Base-by-base conservation (phyloP, 1,284 basidiomycete genomes). In the Austroboletus novae-zelandiae region DNA sequence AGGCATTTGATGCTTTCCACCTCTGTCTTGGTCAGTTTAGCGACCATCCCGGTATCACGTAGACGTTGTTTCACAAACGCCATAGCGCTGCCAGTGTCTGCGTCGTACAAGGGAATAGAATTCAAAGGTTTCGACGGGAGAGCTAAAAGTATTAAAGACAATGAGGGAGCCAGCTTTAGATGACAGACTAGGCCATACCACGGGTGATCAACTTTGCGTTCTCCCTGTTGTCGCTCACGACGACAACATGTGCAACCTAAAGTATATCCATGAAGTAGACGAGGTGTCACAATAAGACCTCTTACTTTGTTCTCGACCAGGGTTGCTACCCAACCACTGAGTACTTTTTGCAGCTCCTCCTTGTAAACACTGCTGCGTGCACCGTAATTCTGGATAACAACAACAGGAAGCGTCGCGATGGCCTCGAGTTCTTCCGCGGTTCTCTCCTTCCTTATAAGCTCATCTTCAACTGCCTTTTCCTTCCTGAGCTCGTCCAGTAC, bases 201-300 rank as follows among this genome's bases (percentile, higher is more conserved):
- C 87, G 89, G 0, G 91, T 84, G 9, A 98, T 73, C 23, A 82
- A 78, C 67, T 95, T 98, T 1, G 84, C 79, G 47, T 94, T 89
- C 57, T 94, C 92, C 23, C 89, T 82, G 59, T 94, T 94, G 65
- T 98, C 93, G 58, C 90, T 91, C 32, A 95, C 76, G 40, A 98
- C 85, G 43, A 99, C 77, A 37, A 98, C 94, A 68, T 99, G 96
- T 0, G 96, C 96, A 48, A 93, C 76, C 83, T 83, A 30, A 11
- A 47, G 23, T 15, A 34, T 15, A 10, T 49, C 32, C 18, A 9
- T 50, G 32, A 51, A 37, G 10, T 9, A 15, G n/a, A 18, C 11
- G 35, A 48, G 13, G 36, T 13, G 11, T 14, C 31, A 32, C 23
- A 3, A 35, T 9, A 64, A 8, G 5, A 29, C 20, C 3, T 4